Evolutionary conservation across 768 basidiomycete species (phyloP).

Genomic region (Hypsizygus marmoreus): DNA sequence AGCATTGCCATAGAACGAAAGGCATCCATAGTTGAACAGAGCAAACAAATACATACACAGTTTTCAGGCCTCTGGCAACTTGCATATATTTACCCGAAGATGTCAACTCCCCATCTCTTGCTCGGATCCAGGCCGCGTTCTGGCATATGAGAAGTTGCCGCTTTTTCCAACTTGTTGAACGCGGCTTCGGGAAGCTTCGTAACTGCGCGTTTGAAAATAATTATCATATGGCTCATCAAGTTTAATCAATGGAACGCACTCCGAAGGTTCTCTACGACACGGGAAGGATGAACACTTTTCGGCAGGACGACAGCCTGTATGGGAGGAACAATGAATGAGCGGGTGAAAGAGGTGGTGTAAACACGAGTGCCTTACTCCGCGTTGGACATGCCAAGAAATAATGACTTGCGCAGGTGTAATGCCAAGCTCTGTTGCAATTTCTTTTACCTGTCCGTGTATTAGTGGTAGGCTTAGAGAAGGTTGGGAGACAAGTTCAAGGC

Average conservation of each 20-base stretch:
- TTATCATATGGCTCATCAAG: conserved; percentile 24
- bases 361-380: conserved; percentile 54
- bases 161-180: conserved; percentile 49
- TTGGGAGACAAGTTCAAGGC: too few relatives aligned
- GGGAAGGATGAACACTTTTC: conserved; percentile 72
- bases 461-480: neutral
- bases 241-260: conserved; percentile 32
- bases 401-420: conserved; percentile 77
- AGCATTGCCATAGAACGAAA: too few relatives aligned
- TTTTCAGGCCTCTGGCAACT: too few relatives aligned
- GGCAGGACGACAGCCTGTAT: conserved; percentile 68
- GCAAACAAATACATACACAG: too few relatives aligned
- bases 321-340: neutral
- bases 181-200: conserved; percentile 37
- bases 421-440: conserved; percentile 60
- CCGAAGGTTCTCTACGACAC: conserved; percentile 71
- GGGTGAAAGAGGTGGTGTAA: neutral
- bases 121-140: conserved; percentile 60
- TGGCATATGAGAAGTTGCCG: conserved; percentile 55
- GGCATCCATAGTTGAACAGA: too few relatives aligned
- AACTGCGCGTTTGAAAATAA: conserved; percentile 37
- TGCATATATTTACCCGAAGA: conserved; percentile 49
- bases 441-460: conserved; percentile 40
- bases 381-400: conserved; percentile 77
- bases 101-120: conserved; percentile 62